A percentile compares a stretch with the other conserved stretches of the same genome.
phyloP scores from a whole-genome alignment of 345 rosid genomes.

The Odontarrhena argentea region DNA sequence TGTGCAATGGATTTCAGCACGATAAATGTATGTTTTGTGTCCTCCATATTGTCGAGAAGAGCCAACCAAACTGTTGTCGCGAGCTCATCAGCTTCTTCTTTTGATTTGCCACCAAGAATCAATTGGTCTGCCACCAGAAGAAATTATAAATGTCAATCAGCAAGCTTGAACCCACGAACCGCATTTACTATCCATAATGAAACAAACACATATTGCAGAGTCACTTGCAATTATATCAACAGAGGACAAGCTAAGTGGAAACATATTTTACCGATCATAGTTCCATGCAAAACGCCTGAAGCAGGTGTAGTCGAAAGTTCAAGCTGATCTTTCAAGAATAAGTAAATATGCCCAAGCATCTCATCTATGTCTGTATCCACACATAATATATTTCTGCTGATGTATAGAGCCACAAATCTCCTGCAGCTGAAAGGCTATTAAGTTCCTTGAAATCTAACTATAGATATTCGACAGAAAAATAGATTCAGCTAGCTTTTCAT shows the following conservation, averaged over 20 bases:
- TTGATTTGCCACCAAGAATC: conserved; percentile 73
- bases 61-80: conserved; percentile 83
- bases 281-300: conserved; percentile 78
- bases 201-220: background rate
- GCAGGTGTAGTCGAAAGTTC: conserved; percentile 58
- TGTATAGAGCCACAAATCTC: conserved; percentile 71
- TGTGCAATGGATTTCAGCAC: conserved; percentile 72
- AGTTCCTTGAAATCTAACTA: conserved; percentile 15
- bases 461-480: background rate
- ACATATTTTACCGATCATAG: conserved; percentile 64
- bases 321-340: conserved; percentile 89
- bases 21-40: conserved; percentile 67
- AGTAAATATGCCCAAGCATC: conserved; percentile 80
- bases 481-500: background rate
- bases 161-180: background rate
- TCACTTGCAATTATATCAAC: background rate
- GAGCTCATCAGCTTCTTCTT: conserved; percentile 72
- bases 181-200: background rate
- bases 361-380: conserved; percentile 65
- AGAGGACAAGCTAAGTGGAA: conserved; percentile 3
- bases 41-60: conserved; percentile 81
- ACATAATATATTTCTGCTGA: conserved; percentile 60
- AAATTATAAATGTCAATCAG: background rate
- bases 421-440: conserved; percentile 50
- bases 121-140: conserved; percentile 68